Evolutionary conservation across 78 protist species (phyloP).

Genomic region (Salpingoeca rosetta): DNA sequence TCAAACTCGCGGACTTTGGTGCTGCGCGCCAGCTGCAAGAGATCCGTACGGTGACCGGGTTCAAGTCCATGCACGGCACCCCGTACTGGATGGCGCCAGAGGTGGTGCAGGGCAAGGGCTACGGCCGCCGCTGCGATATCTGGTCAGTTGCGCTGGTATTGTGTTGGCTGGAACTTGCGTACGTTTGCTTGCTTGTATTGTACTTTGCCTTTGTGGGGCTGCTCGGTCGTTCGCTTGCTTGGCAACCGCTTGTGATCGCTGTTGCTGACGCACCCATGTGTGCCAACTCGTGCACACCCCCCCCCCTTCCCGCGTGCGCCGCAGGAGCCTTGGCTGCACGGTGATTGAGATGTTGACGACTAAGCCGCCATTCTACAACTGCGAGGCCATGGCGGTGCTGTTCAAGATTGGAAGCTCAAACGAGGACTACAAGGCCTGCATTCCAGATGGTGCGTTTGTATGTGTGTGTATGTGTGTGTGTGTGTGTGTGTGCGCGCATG

Average conservation of each 20-base stretch:
- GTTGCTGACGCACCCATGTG: no score
- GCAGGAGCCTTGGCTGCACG: conserved; percentile 35
- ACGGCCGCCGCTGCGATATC: conserved; percentile 10
- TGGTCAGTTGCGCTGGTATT: conserved; percentile 33
- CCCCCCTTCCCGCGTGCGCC: no score
- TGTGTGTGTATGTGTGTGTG: no score
- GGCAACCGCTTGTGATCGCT: not conserved
- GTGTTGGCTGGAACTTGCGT: no score
- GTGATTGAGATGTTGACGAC: conserved; percentile 44
- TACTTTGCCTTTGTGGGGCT: no score
- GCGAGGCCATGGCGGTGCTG: not conserved
- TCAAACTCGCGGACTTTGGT: not conserved
- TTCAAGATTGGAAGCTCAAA: not conserved
- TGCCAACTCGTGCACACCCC: no score
- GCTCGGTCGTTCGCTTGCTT: no score
- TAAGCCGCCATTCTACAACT: conserved; percentile 14
- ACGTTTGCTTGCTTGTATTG: no score
- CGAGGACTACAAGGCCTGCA: no score
- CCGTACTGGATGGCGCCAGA: conserved; percentile 44
- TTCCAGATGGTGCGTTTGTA: no score
- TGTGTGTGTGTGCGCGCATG: no score
- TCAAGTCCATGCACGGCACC: conserved; percentile 17
- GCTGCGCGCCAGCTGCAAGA: not conserved
- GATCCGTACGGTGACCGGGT: not conserved
- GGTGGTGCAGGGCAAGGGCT: not conserved